phyloP scores from a whole-genome alignment of 2,329 filamentous ascomycete genomes.

The Bipolaris victoriae region DNA sequence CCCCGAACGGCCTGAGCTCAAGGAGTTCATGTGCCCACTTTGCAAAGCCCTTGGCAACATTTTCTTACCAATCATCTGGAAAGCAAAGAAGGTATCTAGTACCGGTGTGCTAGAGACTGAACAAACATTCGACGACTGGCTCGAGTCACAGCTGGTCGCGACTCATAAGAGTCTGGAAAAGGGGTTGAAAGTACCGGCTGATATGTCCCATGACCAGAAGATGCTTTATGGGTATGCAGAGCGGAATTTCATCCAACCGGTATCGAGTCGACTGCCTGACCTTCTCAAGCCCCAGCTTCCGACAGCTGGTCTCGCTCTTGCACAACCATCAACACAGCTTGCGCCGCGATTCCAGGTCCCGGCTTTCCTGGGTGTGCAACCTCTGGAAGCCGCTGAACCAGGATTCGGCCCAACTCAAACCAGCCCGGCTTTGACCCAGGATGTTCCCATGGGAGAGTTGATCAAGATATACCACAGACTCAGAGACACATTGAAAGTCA shows the following conservation, averaged over 20 bases:
- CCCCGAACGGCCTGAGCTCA: conserved; percentile 76
- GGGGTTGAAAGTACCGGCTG: conserved; percentile 30
- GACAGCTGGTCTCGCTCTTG: conserved; percentile 22
- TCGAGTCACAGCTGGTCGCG: conserved; percentile 64
- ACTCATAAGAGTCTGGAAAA: conserved; percentile 54
- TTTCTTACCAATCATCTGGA: conserved; percentile 95
- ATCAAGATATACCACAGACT: conserved; percentile 63
- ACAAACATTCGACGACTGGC: conserved; percentile 70
- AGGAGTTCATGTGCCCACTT: conserved; percentile 94
- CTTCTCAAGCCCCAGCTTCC: conserved; percentile 35
- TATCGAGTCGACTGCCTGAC: conserved; percentile 52
- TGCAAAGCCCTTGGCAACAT: conserved; percentile 96
- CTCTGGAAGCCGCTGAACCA: conserved; percentile 33
- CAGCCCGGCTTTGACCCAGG: conserved; percentile 23
- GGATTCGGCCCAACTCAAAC: conserved; percentile 32
- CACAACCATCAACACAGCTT: conserved; percentile 7
- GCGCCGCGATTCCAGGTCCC: conserved; percentile 40
- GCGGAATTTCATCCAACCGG: conserved; percentile 57
- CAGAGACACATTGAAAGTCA: conserved; percentile 60
- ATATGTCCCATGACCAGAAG: conserved; percentile 52
- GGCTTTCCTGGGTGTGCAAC: conserved; percentile 35
- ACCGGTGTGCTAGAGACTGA: conserved; percentile 70
- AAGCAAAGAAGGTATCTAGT: conserved; percentile 83
- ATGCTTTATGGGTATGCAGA: conserved; percentile 60
- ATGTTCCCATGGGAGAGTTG: conserved; percentile 53